Conservation (phyloP, 2,329 filamentous ascomycete genomes). For the Bipolaris sorokiniana region DNA sequence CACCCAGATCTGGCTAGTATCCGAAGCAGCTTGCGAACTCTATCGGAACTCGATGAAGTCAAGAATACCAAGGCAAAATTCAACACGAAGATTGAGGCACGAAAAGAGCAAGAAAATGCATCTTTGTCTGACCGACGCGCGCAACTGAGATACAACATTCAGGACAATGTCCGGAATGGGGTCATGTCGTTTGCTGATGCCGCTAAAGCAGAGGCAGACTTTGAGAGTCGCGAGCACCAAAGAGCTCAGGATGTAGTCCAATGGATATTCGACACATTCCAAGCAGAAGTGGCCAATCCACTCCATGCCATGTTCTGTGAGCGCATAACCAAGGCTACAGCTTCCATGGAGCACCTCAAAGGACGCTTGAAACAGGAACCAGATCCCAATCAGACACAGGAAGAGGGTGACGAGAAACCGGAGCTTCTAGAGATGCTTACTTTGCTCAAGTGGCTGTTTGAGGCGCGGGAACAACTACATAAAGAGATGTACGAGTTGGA, state of each 20-base stretch:
- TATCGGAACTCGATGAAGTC: constrained; percentile 77
- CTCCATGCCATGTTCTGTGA: constrained; percentile 79
- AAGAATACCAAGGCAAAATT: constrained; percentile 68
- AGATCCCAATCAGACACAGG: constrained; percentile 83
- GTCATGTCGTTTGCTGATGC: constrained; percentile 84
- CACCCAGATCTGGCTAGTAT: constrained; percentile 87
- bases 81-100: constrained; percentile 56
- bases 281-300: constrained; percentile 80
- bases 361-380: constrained; percentile 70
- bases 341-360: constrained; percentile 78
- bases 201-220: constrained; percentile 78
- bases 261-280: constrained; percentile 82
- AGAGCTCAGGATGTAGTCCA: constrained; percentile 76
- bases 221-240: constrained; percentile 71
- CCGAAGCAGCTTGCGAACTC: constrained; percentile 72
- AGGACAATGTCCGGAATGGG: constrained; percentile 77
- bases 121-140: constrained; percentile 67
- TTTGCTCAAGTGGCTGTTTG: constrained; percentile 95
- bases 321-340: constrained; percentile 74
- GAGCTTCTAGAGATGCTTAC: constrained; percentile 94
- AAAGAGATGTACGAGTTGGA: constrained; percentile 85
- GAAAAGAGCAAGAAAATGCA: constrained; percentile 60
- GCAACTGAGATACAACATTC: constrained; percentile 74
- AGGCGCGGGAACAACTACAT: constrained; percentile 86
- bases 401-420: constrained; percentile 93